phyloP scores from a whole-genome alignment of 495 filamentous ascomycete species.

The Letharia lupina region DNA sequence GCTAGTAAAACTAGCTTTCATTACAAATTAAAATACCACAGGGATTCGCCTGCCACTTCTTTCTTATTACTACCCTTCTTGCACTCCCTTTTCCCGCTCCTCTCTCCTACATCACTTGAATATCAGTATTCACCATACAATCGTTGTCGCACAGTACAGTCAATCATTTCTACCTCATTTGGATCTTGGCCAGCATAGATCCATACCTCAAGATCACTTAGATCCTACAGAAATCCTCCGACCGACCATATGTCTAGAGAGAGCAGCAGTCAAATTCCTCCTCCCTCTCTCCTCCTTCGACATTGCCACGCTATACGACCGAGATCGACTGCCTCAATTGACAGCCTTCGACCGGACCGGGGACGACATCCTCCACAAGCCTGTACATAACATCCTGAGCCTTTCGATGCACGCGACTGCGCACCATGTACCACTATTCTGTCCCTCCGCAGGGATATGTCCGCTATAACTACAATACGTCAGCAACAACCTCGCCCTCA shows the following conservation, averaged over 20 bases:
- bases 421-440: constrained; percentile 45
- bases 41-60: constrained; percentile 3
- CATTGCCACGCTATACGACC: constrained; percentile 14
- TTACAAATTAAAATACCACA: neutral
- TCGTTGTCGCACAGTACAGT: constrained; percentile 6
- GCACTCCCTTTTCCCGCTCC: neutral
- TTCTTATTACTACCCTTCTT: neutral
- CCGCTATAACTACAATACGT: constrained; percentile 43
- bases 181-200: constrained; percentile 14
- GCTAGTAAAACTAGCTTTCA: constrained; percentile 1
- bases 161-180: constrained; percentile 6
- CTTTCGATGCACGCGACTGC: constrained; percentile 21
- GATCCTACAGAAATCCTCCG: constrained; percentile 7
- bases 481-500: constrained; percentile 42
- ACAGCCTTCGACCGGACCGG: constrained; percentile 18
- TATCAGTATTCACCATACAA: neutral
- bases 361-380: constrained; percentile 19
- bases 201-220: neutral
- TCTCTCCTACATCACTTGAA: neutral
- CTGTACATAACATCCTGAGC: constrained; percentile 15
- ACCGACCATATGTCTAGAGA: constrained; percentile 29
- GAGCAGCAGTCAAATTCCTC: constrained; percentile 20
- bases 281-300: constrained; percentile 22
- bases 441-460: constrained; percentile 43
- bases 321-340: constrained; percentile 14